Percentiles rank a stretch among this genome's conserved stretches.
These are phyloP conservation scores for Cryphonectria radicalis DNA, from an alignment of 2,329 filamentous ascomycete species.

Conservation along the genomic window DNA sequence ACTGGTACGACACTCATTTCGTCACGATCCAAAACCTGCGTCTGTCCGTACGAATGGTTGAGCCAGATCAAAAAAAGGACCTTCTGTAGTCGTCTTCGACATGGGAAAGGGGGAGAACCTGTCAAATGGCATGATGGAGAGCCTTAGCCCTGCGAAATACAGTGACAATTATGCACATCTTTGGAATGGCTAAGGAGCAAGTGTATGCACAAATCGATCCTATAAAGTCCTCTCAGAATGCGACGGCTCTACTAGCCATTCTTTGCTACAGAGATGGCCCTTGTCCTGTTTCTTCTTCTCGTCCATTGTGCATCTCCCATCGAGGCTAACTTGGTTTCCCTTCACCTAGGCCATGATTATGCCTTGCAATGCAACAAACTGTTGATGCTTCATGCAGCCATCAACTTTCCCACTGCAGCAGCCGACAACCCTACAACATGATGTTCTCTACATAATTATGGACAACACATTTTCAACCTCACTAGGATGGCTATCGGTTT, in stretches of 20 bases:
- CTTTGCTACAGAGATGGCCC: constrained; percentile 66
- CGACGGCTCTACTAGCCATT: constrained; percentile 75
- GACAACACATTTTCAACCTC: not conserved
- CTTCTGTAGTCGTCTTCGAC: constrained; percentile 74
- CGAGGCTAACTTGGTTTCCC: constrained; percentile 30
- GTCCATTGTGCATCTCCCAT: not conserved
- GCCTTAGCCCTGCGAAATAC: constrained; percentile 42
- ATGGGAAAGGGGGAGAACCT: constrained; percentile 77
- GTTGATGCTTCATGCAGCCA: constrained; percentile 69
- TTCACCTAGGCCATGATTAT: constrained; percentile 57
- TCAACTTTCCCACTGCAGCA: constrained; percentile 64
- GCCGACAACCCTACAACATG: constrained; percentile 46
- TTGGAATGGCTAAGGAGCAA: constrained; percentile 65
- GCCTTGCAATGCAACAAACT: constrained; percentile 72
- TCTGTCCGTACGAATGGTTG: constrained; percentile 75
- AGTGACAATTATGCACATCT: constrained; percentile 68
- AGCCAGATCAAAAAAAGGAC: constrained; percentile 89
- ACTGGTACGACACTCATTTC: constrained; percentile 81
- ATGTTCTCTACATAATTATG: not conserved
- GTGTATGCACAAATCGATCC: constrained; percentile 63
- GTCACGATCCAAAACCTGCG: constrained; percentile 88
- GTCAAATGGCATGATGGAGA: constrained; percentile 56
- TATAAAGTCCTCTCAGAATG: constrained; percentile 63
- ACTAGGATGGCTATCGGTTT: not conserved
- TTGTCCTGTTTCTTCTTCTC: not conserved